These are phyloP conservation scores for Kipferlia bialata DNA, from an alignment of 78 protist genomes.

Conservation along the genomic window DNA sequence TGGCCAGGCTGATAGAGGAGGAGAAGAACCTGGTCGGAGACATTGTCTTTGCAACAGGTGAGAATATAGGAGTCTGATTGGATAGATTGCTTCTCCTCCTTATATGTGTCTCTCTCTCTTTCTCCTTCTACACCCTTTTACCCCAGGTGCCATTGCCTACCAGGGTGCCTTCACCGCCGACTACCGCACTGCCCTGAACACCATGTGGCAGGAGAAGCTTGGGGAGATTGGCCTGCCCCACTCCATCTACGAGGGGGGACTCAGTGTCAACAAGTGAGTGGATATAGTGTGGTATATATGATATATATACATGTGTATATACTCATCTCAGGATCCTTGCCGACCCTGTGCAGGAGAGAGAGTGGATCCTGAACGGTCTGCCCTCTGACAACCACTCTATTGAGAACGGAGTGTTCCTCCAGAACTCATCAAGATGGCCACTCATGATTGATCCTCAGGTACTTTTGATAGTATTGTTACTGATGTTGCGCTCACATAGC, in stretches of 20 bases:
- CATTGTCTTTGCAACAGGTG: slow-evolving; percentile 37
- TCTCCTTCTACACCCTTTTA: no score
- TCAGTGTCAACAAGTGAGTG: no score
- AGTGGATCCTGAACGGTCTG: slow-evolving; percentile 58
- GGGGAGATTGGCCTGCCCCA: slow-evolving; percentile 11
- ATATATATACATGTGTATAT: no score
- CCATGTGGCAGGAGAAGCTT: slow-evolving; percentile 39
- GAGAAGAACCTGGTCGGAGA: slow-evolving; percentile 27
- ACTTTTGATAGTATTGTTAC: no score
- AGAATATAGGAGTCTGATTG: no score
- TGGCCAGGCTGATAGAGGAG: not conserved
- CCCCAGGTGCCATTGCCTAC: slow-evolving; percentile 58
- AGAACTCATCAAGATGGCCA: slow-evolving; percentile 58
- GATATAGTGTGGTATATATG: no score
- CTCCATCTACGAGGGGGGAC: slow-evolving; percentile 6
- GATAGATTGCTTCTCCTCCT: no score
- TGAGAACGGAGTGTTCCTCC: slow-evolving; percentile 60
- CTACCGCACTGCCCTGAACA: slow-evolving; percentile 27
- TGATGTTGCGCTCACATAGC: slow-evolving; percentile 26
- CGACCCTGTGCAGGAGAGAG: slow-evolving; percentile 43
- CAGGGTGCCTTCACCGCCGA: slow-evolving; percentile 59
- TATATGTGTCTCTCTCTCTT: no score
- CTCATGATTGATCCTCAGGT: slow-evolving; percentile 69
- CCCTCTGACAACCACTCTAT: slow-evolving; percentile 58
- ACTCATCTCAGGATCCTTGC: slow-evolving; percentile 25